Percentiles rank a stretch among this genome's conserved stretches.
Evolutionary conservation across 345 rosid genomes (phyloP).

Genomic region (Gossypium ekmanianum): DNA sequence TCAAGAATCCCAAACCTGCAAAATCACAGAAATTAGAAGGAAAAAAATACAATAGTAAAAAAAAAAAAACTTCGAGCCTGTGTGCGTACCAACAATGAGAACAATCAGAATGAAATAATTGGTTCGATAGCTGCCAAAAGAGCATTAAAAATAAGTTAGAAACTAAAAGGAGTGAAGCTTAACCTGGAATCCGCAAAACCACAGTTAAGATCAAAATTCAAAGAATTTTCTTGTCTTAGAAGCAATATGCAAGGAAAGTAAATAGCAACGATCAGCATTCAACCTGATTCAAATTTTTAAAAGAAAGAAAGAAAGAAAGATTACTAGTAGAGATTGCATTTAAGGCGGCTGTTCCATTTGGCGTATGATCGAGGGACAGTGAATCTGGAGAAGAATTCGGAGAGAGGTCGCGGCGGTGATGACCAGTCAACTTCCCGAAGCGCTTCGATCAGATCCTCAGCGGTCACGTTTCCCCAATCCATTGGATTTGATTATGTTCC

Average conservation of each 20-base stretch:
- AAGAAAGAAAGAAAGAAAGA: background rate
- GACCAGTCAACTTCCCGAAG: conserved; percentile 99
- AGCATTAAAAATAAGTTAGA: background rate
- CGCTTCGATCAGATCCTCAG: conserved; percentile 88
- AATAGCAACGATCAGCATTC: background rate
- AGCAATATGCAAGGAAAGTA: background rate
- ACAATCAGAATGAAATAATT: conserved; percentile 1
- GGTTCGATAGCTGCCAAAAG: conserved; percentile 55
- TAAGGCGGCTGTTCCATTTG: conserved; percentile 95
- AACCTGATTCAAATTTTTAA: background rate
- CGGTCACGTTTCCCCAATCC: conserved; percentile 99
- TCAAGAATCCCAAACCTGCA: conserved; percentile 75
- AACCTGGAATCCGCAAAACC: background rate
- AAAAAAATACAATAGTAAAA: conserved; percentile 1
- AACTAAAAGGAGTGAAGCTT: background rate
- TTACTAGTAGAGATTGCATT: conserved; percentile 98
- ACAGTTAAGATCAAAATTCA: background rate
- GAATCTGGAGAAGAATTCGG: conserved; percentile 92
- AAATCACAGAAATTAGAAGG: background rate
- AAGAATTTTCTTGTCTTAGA: background rate
- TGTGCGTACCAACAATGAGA: conserved; percentile 51
- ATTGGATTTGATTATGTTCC: conserved; percentile 22
- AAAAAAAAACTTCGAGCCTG: background rate
- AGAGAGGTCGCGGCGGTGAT: conserved; percentile 87
- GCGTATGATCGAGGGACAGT: conserved; percentile 74